phyloP scores from a whole-genome alignment of 2,329 filamentous ascomycete genomes.

The Colletotrichum limetticola region DNA sequence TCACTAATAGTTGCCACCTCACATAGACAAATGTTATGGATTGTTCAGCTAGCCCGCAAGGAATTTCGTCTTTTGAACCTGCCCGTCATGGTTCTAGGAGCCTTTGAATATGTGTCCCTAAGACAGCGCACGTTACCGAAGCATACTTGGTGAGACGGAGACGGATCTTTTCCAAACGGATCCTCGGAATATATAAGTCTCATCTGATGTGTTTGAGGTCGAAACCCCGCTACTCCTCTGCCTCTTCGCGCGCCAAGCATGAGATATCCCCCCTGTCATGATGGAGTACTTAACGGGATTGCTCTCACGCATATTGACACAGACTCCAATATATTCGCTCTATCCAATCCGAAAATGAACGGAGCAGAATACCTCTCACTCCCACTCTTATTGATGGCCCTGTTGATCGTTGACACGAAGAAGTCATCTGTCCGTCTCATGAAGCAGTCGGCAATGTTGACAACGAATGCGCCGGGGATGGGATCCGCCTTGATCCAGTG shows the following conservation, averaged over 20 bases:
- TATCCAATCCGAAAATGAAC: neutral
- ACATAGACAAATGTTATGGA: too few species aligned
- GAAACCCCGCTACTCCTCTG: neutral
- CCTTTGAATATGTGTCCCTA: too few species aligned
- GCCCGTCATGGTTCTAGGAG: too few species aligned
- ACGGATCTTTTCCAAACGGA: too few species aligned
- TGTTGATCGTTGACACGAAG: neutral
- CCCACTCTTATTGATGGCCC: neutral
- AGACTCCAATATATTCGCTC: neutral
- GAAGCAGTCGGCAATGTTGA: neutral
- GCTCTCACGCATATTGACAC: neutral
- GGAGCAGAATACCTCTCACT: neutral
- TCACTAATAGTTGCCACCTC: neutral
- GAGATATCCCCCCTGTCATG: neutral
- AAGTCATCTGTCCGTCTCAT: neutral
- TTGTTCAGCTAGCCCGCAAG: too few species aligned
- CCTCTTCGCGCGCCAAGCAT: neutral
- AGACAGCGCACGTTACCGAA: too few species aligned
- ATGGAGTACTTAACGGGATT: neutral
- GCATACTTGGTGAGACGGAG: too few species aligned
- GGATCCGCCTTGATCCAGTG: neutral
- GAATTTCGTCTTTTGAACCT: too few species aligned
- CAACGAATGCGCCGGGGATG: neutral
- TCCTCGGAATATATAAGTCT: too few species aligned
- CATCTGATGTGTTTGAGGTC: neutral